Base-by-base conservation (phyloP, 176 grass and related monocot genomes). In the Areca catechu region DNA sequence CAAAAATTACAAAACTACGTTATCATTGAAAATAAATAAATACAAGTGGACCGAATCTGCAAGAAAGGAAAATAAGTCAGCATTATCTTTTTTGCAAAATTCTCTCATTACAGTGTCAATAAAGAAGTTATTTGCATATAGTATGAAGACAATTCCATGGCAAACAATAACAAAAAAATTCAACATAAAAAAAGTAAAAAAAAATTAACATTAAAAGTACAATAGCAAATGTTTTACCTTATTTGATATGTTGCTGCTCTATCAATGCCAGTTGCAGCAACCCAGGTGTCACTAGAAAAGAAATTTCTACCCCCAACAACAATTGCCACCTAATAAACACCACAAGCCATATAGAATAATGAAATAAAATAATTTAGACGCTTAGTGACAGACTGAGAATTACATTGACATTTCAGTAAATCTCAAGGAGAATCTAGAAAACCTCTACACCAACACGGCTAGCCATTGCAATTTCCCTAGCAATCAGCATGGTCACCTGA, bases 221-320 rank as follows among this genome's bases (percentile, higher is more conserved):
- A 43, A 43, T 12, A 2, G 34, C 34, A 2, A 43, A 43, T 43
- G 9, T 43, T 43, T 43, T 88, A 98, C 94, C 88, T 82, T 23
- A 93, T 89, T 15, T 83, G 82, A 68, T 83, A 80, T 0, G 88
- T 93, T 30, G 94, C 66, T 57, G 94, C 84, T 56, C 81, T 80
- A 79, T 98, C 94, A 22, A 76, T 85, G 55, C 78, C 94, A 48
- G 81, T 89, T 63, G 94, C 74, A 68, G 88, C 67, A 57, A 79
- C 77, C 94, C 94, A 98, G 73, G 58, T 74, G 22, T 98, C 79
- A 30, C 79, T 59, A 10, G 84, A 93, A 73, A 98, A 98, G 75
- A 85, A 73, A 93, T 98, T 98, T 68, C 81, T 76, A 34, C 88
- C 81, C 61, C 94, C 94, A 60, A 93, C 43, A 68, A 93, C 84